Base-by-base conservation (phyloP, 2,329 filamentous ascomycete genomes). In the Elsinoe arachidis region DNA sequence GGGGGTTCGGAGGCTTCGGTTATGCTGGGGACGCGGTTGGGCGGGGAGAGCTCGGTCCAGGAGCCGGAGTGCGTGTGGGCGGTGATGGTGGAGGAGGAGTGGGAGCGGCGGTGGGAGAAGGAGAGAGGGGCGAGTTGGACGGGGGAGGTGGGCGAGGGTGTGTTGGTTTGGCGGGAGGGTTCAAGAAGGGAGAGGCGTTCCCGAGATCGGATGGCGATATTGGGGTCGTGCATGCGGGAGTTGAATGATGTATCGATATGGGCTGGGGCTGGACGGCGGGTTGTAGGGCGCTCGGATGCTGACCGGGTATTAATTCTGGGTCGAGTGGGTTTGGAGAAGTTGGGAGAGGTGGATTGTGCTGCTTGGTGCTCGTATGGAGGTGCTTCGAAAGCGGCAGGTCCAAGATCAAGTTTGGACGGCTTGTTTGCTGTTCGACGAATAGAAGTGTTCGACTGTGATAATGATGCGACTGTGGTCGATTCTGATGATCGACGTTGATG, bases 331-430 rank as follows among this genome's bases (percentile, higher is more conserved):
- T 30, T 44, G 6, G 35, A 33, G 21, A 39, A 55, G 26, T 33
- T 34, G 38, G 19, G 35, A 2, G 38, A 30, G 26, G 39, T 35
- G 15, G 33, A 54, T 41, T 35, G 35, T 19, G 21, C 33, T 34
- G 55, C 15, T 55, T 19, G 58, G 3, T 49, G 33, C 41, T 59
- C 58, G 30, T 52, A n/a, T 12, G 62, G 61, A 52, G 58, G 23
- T 51, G 74, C 73, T 39, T 76, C 73, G 60, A 78, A 78, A 2
- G 75, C 76, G 52, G 76, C 76, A 26, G 70, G 68, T 56, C 75
- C 75, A 30, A 78, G 72, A 53, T 78, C 74, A 30, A 78, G 68
- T 63, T 74, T 69, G 67, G 76, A 60, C 61, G 76, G 70, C 68
- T 79, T 71, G 61, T 76, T 76, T 73, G 49, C 75, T 72, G 62